Base-by-base conservation (phyloP, 1,139 yeast species). In the Candida sp. region DNA sequence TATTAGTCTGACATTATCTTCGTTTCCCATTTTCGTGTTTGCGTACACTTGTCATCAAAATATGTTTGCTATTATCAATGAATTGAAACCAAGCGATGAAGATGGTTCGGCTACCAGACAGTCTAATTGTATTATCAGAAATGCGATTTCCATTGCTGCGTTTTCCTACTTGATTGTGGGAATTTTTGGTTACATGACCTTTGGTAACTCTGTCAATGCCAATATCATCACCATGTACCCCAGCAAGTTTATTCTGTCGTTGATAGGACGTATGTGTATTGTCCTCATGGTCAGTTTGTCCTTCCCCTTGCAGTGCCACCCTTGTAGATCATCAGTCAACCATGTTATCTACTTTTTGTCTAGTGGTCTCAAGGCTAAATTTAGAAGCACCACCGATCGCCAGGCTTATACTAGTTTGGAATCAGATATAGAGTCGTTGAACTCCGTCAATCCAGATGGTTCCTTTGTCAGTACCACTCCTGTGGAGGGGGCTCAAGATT, bases 11-110 rank as follows among this genome's bases (percentile, higher is more conserved):
- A 72, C 78, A 5, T 56, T 73, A 43, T 52, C 66, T 25, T 68
- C 96, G 4, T 81, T 93, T 56, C 95, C 97, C n/a, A 86, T 93
- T 51, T 81, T 93, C 45, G 87, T 93, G 15, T 89, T 95, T 68
- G 98, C 98, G 3, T 95, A 82, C 63, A 91, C 98, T 0, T 95
- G 98, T 49, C 95, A 93, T 52, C 97, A 93, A 68, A 93, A 85
- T 59, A 86, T 93, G 83, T 91, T 87, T 63, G 84, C 96, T 7
- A 87, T 91, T 43, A 79, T 90, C 56, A 88, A 90, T 58, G 99
- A 93, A 65, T 55, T 66, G 43, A 49, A 55, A 44, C 64, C 63
- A 19, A 51, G 51, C 42, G 65, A 57, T 8, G 45, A 40, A 6
- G 56, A 51, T 35, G 83, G 84, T 42, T 74, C 77, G 42, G 74